Evolutionary conservation across 2,329 filamentous ascomycete species (phyloP).

Genomic region (Xylariaceae sp.): DNA sequence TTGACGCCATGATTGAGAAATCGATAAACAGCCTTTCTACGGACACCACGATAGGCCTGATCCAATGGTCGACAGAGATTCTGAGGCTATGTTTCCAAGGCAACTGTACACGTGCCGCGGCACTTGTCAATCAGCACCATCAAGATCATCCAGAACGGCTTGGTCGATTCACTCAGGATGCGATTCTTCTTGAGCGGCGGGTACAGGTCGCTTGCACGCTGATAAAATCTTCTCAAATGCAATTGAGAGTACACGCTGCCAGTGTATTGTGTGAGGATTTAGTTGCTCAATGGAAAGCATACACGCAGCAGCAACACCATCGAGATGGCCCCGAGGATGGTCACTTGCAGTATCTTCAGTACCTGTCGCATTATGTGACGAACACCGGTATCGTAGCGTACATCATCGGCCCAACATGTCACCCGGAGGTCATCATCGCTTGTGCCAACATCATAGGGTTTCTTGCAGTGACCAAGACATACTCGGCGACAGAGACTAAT

Average conservation of each 20-base stretch:
- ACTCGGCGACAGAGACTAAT: constrained; percentile 70
- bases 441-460: constrained; percentile 86
- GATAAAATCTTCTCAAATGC: constrained; percentile 84
- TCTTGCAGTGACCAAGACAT: constrained; percentile 74
- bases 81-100: constrained; percentile 41
- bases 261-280: constrained; percentile 71
- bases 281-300: constrained; percentile 61
- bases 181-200: constrained; percentile 64
- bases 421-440: constrained; percentile 82
- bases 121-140: constrained; percentile 33
- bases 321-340: constrained; percentile 31
- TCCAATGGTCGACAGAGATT: constrained; percentile 44
- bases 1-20: constrained; percentile 53
- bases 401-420: constrained; percentile 84
- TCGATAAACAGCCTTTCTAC: constrained; percentile 49
- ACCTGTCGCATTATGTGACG: constrained; percentile 68
- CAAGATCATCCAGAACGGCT: constrained; percentile 38
- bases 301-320: constrained; percentile 46
- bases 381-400: constrained; percentile 76
- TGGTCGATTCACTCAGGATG: constrained; percentile 41
- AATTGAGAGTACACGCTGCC: constrained; percentile 77
- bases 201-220: constrained; percentile 68
- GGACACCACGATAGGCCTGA: constrained; percentile 41
- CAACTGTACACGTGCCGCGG: constrained; percentile 35
- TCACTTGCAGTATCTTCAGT: constrained; percentile 51